Conservation (phyloP, 768 basidiomycete species). For the Pulveroboletus frians region DNA sequence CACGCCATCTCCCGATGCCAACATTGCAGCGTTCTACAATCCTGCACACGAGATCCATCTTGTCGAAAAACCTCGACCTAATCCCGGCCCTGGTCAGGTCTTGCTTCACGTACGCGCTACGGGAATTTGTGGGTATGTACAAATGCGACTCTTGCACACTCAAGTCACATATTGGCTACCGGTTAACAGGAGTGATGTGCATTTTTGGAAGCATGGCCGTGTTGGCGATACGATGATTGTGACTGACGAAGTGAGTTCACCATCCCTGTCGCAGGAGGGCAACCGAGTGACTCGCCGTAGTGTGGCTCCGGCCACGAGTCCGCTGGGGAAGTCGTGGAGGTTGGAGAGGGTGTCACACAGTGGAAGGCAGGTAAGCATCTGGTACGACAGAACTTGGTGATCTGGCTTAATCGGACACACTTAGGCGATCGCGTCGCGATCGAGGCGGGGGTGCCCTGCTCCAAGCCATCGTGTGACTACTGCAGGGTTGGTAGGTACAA, state of each 20-base stretch:
- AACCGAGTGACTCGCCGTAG: constrained; percentile 25
- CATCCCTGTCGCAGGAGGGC: neutral
- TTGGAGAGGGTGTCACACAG: constrained; percentile 60
- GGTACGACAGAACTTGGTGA: neutral
- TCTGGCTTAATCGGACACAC: neutral
- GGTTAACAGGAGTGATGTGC: constrained; percentile 55
- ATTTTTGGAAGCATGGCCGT: constrained; percentile 68
- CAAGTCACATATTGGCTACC: neutral
- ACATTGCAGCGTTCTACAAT: constrained; percentile 64
- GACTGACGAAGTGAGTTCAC: constrained; percentile 48
- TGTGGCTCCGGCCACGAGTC: constrained; percentile 70
- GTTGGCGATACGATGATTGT: constrained; percentile 69
- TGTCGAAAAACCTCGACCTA: constrained; percentile 57
- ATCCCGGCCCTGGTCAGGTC: constrained; percentile 61
- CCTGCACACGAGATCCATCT: constrained; percentile 59
- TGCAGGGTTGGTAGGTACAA: constrained; percentile 65
- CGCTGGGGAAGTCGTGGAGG: constrained; percentile 59
- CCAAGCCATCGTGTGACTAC: constrained; percentile 52
- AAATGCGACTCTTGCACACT: neutral
- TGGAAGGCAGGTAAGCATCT: constrained; percentile 50
- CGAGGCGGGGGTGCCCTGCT: constrained; percentile 66
- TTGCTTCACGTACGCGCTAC: constrained; percentile 62
- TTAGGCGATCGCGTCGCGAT: constrained; percentile 64
- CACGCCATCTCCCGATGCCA: constrained; percentile 42
- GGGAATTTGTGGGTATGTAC: constrained; percentile 60